A percentile compares a stretch with the other conserved stretches of the same genome.
These are phyloP conservation scores for Pichia californica DNA, from an alignment of 805 yeast genomes.

Conservation along the genomic window DNA sequence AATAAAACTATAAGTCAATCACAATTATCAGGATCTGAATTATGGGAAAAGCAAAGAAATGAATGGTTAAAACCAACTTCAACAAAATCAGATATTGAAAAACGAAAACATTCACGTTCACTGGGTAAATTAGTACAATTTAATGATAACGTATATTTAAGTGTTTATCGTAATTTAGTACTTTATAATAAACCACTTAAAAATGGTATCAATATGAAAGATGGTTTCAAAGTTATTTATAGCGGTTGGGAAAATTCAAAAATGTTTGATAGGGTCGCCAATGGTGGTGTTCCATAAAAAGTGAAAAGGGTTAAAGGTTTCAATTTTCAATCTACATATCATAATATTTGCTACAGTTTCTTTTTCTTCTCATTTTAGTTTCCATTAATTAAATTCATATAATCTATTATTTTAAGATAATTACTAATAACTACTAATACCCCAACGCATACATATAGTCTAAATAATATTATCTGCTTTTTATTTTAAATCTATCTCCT, in stretches of 20 bases:
- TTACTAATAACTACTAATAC: too few relatives aligned
- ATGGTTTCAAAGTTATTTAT: slow-evolving; percentile 63
- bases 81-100: not conserved
- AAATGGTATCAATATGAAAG: slow-evolving; percentile 65
- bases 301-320: too few relatives aligned
- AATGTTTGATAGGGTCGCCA: slow-evolving; percentile 40
- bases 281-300: slow-evolving; percentile 14
- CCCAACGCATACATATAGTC: too few relatives aligned
- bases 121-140: slow-evolving; percentile 30
- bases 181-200: slow-evolving; percentile 63
- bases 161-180: slow-evolving; percentile 64
- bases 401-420: too few relatives aligned
- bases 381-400: too few relatives aligned
- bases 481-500: too few relatives aligned
- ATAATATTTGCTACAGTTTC: too few relatives aligned
- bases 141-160: slow-evolving; percentile 38
- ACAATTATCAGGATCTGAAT: slow-evolving; percentile 29
- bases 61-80: slow-evolving; percentile 53
- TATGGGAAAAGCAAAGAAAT: slow-evolving; percentile 66
- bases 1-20: not conserved
- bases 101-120: slow-evolving; percentile 3
- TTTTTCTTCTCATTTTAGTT: not conserved
- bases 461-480: too few relatives aligned
- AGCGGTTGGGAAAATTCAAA: slow-evolving; percentile 82
- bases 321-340: too few relatives aligned